Conservation (phyloP, 2,329 filamentous ascomycete genomes). For the Cytospora mali region DNA sequence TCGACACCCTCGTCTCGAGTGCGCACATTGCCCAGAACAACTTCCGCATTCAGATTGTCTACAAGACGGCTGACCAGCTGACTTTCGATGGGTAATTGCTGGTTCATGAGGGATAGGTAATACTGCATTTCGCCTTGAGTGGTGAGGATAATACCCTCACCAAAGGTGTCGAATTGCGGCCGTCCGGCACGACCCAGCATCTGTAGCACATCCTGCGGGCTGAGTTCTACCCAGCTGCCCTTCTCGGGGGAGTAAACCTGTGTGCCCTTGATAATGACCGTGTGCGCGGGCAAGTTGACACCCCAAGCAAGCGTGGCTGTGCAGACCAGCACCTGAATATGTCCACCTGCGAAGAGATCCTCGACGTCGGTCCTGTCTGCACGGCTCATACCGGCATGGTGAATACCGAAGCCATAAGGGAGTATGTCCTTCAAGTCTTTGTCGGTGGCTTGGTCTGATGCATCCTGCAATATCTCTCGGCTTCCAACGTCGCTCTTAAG, state of each 20-base stretch:
- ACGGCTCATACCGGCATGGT: conserved; percentile 96
- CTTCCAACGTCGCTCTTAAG: conserved; percentile 90
- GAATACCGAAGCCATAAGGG: conserved; percentile 96
- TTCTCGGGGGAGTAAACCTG: conserved; percentile 98
- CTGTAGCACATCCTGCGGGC: conserved; percentile 94
- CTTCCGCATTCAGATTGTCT: conserved; percentile 94
- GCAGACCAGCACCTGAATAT: conserved; percentile 93
- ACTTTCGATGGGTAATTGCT: conserved; percentile 96
- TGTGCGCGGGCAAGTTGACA: conserved; percentile 96
- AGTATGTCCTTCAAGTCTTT: conserved; percentile 89
- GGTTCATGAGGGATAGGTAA: conserved; percentile 93
- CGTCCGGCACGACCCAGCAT: conserved; percentile 98
- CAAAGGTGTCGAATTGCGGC: conserved; percentile 96
- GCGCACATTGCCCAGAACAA: conserved; percentile 91
- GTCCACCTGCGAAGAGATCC: conserved; percentile 87
- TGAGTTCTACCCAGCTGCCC: conserved; percentile 97
- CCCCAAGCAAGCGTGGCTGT: conserved; percentile 99
- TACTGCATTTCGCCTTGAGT: conserved; percentile 95
- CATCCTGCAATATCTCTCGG: conserved; percentile 83
- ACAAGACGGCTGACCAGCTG: conserved; percentile 91
- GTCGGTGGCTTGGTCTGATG: conserved; percentile 80
- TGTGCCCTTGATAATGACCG: conserved; percentile 98
- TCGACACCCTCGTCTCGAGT: conserved; percentile 96
- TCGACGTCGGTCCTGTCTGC: conserved; percentile 95
- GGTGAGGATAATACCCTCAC: conserved; percentile 98